Percentiles rank a stretch among this genome's conserved stretches.
phyloP scores from a whole-genome alignment of 2,329 filamentous ascomycete species.

The Cordyceps tenuipes region DNA sequence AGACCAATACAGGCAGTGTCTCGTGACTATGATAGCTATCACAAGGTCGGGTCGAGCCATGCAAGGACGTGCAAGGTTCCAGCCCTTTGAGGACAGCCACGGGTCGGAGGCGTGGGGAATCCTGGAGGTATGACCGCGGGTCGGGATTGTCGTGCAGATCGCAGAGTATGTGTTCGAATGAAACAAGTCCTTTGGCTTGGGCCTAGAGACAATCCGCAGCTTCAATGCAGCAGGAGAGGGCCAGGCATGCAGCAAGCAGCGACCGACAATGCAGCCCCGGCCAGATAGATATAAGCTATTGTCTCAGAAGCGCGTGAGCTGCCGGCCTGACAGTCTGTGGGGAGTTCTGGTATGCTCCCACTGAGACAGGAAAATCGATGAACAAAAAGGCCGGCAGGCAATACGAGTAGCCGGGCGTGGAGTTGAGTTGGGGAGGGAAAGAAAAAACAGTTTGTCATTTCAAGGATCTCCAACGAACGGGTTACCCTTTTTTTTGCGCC shows the following conservation, averaged over 20 bases:
- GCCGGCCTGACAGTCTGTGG: background rate
- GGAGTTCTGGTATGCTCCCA: background rate
- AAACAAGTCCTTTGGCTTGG: background rate
- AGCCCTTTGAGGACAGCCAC: background rate
- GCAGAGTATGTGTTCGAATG: background rate
- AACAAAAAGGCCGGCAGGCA: background rate
- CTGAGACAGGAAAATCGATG: too few species aligned
- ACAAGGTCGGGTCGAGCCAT: background rate
- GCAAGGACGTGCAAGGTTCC: background rate
- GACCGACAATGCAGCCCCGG: background rate
- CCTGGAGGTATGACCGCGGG: background rate
- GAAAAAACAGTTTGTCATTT: background rate
- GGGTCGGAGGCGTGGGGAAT: background rate
- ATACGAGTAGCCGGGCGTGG: background rate
- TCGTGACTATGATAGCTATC: background rate
- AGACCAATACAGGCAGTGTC: background rate
- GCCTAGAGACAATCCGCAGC: background rate
- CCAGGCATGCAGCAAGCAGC: background rate
- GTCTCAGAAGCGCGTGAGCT: conserved; percentile 6
- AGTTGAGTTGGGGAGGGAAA: background rate
- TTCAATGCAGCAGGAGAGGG: background rate
- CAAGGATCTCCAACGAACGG: background rate
- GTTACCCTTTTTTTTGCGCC: background rate
- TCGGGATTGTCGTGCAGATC: too few species aligned
- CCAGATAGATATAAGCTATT: conserved; percentile 2